These are phyloP conservation scores for Exophiala spinifera DNA, from an alignment of 2,329 filamentous ascomycete species.

Conservation along the genomic window DNA sequence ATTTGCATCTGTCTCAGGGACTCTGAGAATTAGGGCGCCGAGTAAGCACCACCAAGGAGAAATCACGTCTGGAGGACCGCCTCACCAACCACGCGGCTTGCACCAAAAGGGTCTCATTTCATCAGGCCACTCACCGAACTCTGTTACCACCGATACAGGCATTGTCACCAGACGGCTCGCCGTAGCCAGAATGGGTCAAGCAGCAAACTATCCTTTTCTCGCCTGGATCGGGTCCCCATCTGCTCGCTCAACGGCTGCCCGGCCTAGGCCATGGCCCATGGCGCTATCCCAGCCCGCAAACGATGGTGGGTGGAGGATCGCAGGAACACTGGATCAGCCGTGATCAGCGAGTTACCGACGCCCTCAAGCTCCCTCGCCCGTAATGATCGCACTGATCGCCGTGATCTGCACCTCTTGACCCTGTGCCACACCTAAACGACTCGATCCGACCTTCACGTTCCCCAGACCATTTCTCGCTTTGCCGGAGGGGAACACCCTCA, in stretches of 20 bases:
- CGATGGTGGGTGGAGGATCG: background rate
- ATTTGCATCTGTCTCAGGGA: background rate
- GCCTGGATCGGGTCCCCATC: background rate
- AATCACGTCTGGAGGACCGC: background rate
- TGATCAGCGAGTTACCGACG: slow-evolving; percentile 1
- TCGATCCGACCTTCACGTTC: background rate
- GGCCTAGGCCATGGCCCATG: background rate
- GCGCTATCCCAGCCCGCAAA: background rate
- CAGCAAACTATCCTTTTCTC: background rate
- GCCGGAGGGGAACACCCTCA: too few species aligned
- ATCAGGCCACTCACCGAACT: background rate
- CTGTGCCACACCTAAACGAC: background rate
- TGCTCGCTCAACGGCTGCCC: background rate
- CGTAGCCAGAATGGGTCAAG: background rate
- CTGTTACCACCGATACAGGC: background rate
- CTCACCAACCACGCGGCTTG: too few species aligned
- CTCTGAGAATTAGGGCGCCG: background rate
- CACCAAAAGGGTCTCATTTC: too few species aligned
- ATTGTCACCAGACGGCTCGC: background rate
- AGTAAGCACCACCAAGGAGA: background rate
- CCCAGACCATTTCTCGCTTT: background rate
- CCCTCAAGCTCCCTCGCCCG: background rate
- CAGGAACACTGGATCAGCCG: slow-evolving; percentile 2
- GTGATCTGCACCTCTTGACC: background rate
- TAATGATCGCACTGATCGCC: too few species aligned